These are phyloP conservation scores for Huntiella bhutanensis DNA, from an alignment of 2,329 filamentous ascomycete species.

Conservation along the genomic window DNA sequence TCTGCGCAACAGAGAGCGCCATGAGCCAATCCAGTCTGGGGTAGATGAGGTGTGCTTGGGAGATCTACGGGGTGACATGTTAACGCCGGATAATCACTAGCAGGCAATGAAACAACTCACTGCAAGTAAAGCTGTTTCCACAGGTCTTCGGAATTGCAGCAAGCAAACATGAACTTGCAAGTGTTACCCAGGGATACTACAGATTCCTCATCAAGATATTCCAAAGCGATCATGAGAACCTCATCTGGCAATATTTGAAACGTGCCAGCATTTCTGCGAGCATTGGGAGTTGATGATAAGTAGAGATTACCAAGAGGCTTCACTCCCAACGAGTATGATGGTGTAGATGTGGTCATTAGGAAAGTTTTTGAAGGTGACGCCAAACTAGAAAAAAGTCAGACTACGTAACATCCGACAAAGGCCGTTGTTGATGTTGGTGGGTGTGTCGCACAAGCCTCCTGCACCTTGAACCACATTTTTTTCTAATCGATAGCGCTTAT, in stretches of 20 bases:
- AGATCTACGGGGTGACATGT: slow-evolving; percentile 13
- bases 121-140: slow-evolving; percentile 74
- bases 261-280: slow-evolving; percentile 31
- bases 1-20: slow-evolving; percentile 60
- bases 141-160: slow-evolving; percentile 64
- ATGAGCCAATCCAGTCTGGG: slow-evolving; percentile 24
- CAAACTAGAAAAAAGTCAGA: too few relatives aligned
- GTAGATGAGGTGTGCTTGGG: slow-evolving; percentile 8
- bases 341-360: slow-evolving; percentile 31
- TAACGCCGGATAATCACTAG: neutral
- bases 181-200: slow-evolving; percentile 53
- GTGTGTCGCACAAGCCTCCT: neutral
- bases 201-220: slow-evolving; percentile 46
- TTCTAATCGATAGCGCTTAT: too few relatives aligned
- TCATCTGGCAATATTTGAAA: slow-evolving; percentile 64
- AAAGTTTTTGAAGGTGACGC: neutral
- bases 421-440: too few relatives aligned
- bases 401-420: too few relatives aligned
- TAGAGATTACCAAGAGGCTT: slow-evolving; percentile 75
- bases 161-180: slow-evolving; percentile 75
- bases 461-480: too few relatives aligned
- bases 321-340: slow-evolving; percentile 62
- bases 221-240: slow-evolving; percentile 54
- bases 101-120: slow-evolving; percentile 34
- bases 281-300: slow-evolving; percentile 27